Base-by-base conservation (phyloP, 1,284 basidiomycete species). In the Naganishia sp. region DNA sequence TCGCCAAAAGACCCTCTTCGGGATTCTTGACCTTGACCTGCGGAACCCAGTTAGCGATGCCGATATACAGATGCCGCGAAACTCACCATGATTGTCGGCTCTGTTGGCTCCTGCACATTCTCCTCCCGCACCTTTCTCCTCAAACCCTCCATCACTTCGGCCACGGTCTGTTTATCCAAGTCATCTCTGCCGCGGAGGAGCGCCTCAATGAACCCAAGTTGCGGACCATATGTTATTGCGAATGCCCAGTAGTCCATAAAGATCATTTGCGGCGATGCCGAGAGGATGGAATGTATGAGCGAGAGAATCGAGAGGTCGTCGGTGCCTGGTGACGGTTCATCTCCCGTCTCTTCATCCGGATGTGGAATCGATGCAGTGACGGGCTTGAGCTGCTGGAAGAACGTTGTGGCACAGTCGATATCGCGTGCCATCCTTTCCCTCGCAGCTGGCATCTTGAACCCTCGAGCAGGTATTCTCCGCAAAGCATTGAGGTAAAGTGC, bases 161-260 rank as follows among this genome's bases (percentile, higher is more conserved):
- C 88, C n/a, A 90, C 90, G 13, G 87, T 86, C 1, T 88, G 86
- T 45, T 92, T 86, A 79, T 98, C 94, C 64, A 98, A 82, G 79
- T 99, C 94, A 70, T 90, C 90, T 55, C 96, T 84, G 7, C 90
- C 88, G 75, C 88, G 90, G 85, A 98, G 89, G 54, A 98, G 73
- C 3, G 88, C 85, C 76, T 99, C 94, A 31, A 96, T 88, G 75
- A 98, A 99, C 3, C 86, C 83, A 41, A 98, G 84, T 72, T 95
- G 94, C 15, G 95, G 92, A 3, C 96, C 95, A 77, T 97, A 90
- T 18, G 90, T 86, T 74, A 94, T 92, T n/a, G 94, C 95, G 78
- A 99, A 99, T 13, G 87, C 85, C 90, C 91, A 93, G 79, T 89
- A 98, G 25, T 95, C 94, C 68, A 99, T 82, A 82, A 98, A 97